Conservation (phyloP, 2,329 filamentous ascomycete species). For the Aphanocladium album region DNA sequence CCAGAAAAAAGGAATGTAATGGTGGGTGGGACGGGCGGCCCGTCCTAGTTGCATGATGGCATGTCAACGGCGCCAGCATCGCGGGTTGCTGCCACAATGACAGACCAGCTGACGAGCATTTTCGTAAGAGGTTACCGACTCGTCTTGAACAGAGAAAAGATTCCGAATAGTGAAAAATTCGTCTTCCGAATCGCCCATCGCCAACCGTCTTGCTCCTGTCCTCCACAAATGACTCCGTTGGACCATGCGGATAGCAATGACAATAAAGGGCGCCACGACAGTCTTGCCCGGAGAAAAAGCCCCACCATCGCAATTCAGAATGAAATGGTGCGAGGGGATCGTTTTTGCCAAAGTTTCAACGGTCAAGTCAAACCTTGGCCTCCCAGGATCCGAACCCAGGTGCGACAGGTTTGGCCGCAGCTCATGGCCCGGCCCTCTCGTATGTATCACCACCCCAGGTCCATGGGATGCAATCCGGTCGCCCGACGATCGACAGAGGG, state of each 20-base stretch:
- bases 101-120: neutral
- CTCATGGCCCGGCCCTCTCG: neutral
- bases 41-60: constrained; percentile 2
- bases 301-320: neutral
- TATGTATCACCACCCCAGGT: neutral
- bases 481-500: neutral
- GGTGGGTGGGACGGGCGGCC: constrained; percentile 9
- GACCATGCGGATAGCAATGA: constrained; percentile 2
- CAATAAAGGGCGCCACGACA: neutral
- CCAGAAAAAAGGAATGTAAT: neutral
- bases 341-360: neutral
- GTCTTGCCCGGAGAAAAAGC: neutral
- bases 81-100: neutral
- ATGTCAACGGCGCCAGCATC: neutral
- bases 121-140: neutral
- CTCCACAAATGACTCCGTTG: neutral
- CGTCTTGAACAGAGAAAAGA: neutral
- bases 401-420: constrained; percentile 3
- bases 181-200: neutral
- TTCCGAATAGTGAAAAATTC: neutral
- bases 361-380: neutral
- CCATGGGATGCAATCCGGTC: neutral
- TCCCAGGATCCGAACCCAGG: neutral
- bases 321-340: neutral
- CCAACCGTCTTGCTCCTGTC: neutral